A percentile compares a stretch with the other conserved stretches of the same genome.
These are phyloP conservation scores for Sporothrix luriei DNA, from an alignment of 2,329 filamentous ascomycete genomes.

Conservation along the genomic window DNA sequence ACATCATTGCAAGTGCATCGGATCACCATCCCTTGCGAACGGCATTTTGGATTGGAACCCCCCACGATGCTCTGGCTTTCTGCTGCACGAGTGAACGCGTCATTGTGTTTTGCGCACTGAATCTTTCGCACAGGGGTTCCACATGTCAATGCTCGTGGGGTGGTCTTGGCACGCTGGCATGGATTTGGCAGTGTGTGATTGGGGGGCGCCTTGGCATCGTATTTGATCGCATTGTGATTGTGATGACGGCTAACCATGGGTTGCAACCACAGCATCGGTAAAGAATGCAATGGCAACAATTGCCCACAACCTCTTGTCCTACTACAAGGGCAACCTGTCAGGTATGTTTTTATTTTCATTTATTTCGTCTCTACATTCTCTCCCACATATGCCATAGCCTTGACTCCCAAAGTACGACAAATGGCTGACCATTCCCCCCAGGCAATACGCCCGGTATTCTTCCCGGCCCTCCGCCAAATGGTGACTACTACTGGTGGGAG, in stretches of 20 bases:
- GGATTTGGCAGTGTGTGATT: constrained; percentile 1
- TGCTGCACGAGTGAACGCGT: constrained; percentile 13
- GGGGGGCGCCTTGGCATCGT: constrained; percentile 21
- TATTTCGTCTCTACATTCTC: neutral
- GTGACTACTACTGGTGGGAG: constrained; percentile 46
- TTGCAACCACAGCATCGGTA: constrained; percentile 48
- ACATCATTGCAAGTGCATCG: neutral
- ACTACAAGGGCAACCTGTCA: constrained; percentile 54
- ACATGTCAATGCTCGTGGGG: constrained; percentile 19
- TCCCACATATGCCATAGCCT: too few relatives aligned
- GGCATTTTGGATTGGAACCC: neutral
- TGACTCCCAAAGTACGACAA: neutral
- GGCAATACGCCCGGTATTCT: constrained; percentile 40
- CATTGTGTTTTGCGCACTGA: constrained; percentile 3
- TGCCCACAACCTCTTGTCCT: constrained; percentile 55
- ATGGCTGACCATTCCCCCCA: neutral
- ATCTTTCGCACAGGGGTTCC: neutral
- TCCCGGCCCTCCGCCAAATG: constrained; percentile 41
- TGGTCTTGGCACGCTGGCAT: constrained; percentile 26
- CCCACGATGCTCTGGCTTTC: neutral
- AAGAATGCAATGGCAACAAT: constrained; percentile 51
- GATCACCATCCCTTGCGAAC: neutral
- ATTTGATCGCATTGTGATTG: constrained; percentile 13
- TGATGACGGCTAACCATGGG: constrained; percentile 17
- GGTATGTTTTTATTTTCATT: constrained; percentile 29